Evolutionary conservation across 306 rosid species (phyloP).

Genomic region (Clitoria ternatea): DNA sequence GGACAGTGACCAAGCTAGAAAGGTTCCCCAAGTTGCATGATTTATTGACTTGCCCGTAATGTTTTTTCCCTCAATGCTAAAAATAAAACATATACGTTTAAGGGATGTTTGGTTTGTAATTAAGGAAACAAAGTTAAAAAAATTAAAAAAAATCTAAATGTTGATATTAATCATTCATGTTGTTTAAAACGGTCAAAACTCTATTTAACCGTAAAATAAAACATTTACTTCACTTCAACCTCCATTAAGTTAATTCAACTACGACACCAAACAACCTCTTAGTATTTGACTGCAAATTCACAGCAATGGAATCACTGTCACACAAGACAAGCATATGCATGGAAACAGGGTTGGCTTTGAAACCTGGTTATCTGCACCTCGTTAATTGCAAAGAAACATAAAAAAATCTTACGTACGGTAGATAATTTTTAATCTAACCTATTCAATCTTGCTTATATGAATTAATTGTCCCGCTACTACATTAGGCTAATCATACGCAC

Average conservation of each 20-base stretch:
- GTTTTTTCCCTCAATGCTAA: neutral
- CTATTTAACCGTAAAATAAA: too few relatives aligned
- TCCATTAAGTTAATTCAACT: too few relatives aligned
- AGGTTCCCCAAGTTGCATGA: slow-evolving; percentile 27
- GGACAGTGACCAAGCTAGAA: slow-evolving; percentile 36
- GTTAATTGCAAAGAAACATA: slow-evolving; percentile 19
- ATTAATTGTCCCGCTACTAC: neutral
- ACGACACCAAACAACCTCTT: too few relatives aligned
- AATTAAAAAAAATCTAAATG: too few relatives aligned
- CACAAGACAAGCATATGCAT: slow-evolving; percentile 10
- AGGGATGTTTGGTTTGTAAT: too few relatives aligned
- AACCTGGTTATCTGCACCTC: neutral
- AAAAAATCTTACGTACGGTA: slow-evolving; percentile 17
- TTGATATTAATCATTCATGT: too few relatives aligned
- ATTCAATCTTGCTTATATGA: neutral
- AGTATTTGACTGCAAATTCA: neutral
- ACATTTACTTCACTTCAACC: too few relatives aligned
- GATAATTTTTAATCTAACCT: neutral
- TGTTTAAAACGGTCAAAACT: too few relatives aligned
- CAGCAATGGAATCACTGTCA: slow-evolving; percentile 28
- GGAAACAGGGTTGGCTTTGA: slow-evolving; percentile 13
- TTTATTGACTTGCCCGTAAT: neutral
- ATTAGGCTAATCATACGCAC: neutral
- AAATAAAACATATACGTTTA: neutral
- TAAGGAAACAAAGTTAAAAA: too few relatives aligned